Base-by-base conservation (phyloP, 2,329 filamentous ascomycete species). In the Pyricularia grisea region DNA sequence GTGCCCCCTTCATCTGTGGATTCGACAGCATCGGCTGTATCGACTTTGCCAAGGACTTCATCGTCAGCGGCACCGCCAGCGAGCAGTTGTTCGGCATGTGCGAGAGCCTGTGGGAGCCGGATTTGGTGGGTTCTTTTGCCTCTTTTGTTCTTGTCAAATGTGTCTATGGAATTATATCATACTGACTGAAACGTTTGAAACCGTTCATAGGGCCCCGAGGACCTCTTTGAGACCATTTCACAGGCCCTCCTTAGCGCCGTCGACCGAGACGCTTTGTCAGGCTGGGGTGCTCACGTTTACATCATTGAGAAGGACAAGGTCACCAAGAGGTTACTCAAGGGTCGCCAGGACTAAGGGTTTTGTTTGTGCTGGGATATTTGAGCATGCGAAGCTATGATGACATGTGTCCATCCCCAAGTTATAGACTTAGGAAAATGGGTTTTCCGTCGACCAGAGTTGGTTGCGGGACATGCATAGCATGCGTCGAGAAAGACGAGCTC, bases 281-380 rank as follows among this genome's bases (percentile, higher is more conserved):
- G 95, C 73, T 98, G 95, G 95, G 95, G 95, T 78, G 95, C 95
- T 58, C 93, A 99, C 78, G 95, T 99, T 75, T 99, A 98, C 84
- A 97, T 99, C 78, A 97, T 99, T 80, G 95, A 98, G 86, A 99
- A 99, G 88, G 94, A 97, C 84, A 98, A 98, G 91, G 92, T 99
- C 72, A 98, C 95, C 77, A 97, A 98, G 90, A 88, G 95, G 80
- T 88, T 99, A 89, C 85, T 99, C 80, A 98, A 98, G 89, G 94
- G 94, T 78, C 89, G 94, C 84, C 94, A 98, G 84, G 94, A 98
- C 80, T 94, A 92, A 78, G 75, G 33, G 14, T 20, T 50, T 6
- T 12, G 11, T 36, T n/a, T 6, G 17, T n/a, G 17, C 4, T 4
- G 25, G 60, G 25, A 28, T 17, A 3, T 27, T 30, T 17, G 23